A percentile compares a stretch with the other conserved stretches of the same genome.
Evolutionary conservation across 345 rosid species (phyloP).

Genomic region (Eutrema yunnanense): DNA sequence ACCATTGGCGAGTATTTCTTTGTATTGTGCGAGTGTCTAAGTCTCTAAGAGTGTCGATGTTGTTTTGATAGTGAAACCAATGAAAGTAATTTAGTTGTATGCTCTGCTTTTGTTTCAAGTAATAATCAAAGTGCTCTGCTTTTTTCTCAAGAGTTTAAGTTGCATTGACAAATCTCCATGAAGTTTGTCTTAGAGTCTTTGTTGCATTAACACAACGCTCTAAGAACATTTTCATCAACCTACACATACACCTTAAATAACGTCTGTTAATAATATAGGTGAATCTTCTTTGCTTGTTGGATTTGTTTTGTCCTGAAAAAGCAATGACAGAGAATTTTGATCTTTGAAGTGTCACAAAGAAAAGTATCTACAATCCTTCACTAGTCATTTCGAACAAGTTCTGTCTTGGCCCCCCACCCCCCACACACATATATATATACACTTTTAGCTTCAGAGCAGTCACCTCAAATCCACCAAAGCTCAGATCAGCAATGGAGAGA

Average conservation of each 20-base stretch:
- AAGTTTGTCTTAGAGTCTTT: not conserved
- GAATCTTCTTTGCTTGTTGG: conserved; percentile 19
- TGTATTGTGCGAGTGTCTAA: not conserved
- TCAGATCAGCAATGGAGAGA: conserved; percentile 6
- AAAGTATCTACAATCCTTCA: conserved; percentile 15
- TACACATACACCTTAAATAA: not conserved
- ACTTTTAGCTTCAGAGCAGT: not conserved
- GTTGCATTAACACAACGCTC: not conserved
- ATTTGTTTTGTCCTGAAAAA: conserved; percentile 1
- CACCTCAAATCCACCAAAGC: not conserved
- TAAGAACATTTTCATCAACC: not conserved
- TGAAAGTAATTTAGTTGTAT: conserved; percentile 2
- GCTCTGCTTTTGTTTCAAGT: not conserved
- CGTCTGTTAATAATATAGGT: not conserved
- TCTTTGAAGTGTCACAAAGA: conserved; percentile 3
- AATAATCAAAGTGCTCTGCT: not conserved
- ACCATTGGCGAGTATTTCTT: not conserved
- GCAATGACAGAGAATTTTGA: not conserved
- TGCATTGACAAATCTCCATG: not conserved
- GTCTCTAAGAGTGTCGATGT: not conserved
- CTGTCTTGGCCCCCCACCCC: not conserved
- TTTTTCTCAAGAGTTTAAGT: not conserved
- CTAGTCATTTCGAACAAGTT: conserved; percentile 2
- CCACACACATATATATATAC: not conserved
- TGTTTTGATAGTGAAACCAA: not conserved